These are phyloP conservation scores for Choanephora cucurbitarum DNA, from an alignment of 371 early-diverging fungal species.

Conservation along the genomic window DNA sequence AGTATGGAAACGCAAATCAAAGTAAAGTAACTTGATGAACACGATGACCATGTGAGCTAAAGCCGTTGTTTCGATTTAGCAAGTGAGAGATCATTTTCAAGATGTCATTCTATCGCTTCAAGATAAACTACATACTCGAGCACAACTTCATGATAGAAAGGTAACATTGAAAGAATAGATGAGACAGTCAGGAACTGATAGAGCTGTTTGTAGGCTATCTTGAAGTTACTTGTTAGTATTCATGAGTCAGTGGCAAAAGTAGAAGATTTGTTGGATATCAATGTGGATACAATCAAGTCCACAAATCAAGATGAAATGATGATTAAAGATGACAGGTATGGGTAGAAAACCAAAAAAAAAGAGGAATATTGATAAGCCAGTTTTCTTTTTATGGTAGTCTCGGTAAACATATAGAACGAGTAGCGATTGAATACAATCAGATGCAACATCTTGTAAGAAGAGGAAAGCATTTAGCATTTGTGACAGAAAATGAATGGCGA, in stretches of 20 bases:
- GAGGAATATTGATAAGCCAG: neutral
- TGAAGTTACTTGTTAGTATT: slow-evolving; percentile 72
- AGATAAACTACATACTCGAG: slow-evolving; percentile 60
- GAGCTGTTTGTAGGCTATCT: slow-evolving; percentile 38
- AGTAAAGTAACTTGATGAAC: slow-evolving; percentile 39
- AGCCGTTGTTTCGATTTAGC: slow-evolving; percentile 26
- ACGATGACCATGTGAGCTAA: neutral
- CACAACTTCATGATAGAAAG: slow-evolving; percentile 72
- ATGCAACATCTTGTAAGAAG: slow-evolving; percentile 75
- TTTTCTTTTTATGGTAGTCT: slow-evolving; percentile 12
- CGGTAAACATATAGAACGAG: slow-evolving; percentile 76
- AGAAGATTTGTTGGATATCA: slow-evolving; percentile 69
- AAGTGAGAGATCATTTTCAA: slow-evolving; percentile 53
- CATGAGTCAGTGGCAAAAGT: slow-evolving; percentile 77
- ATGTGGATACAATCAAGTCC: slow-evolving; percentile 33
- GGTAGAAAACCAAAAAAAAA: neutral
- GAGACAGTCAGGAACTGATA: neutral
- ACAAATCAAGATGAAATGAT: slow-evolving; percentile 6
- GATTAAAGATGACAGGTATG: slow-evolving; percentile 26
- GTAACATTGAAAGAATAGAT: slow-evolving; percentile 22
- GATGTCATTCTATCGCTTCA: slow-evolving; percentile 58
- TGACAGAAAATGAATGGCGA: slow-evolving; percentile 76
- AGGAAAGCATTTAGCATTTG: slow-evolving; percentile 71
- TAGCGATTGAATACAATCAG: slow-evolving; percentile 87
- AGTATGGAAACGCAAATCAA: slow-evolving; percentile 60